phyloP scores from a whole-genome alignment of 2,329 filamentous ascomycete species.

The Rugonectria rugulosa region DNA sequence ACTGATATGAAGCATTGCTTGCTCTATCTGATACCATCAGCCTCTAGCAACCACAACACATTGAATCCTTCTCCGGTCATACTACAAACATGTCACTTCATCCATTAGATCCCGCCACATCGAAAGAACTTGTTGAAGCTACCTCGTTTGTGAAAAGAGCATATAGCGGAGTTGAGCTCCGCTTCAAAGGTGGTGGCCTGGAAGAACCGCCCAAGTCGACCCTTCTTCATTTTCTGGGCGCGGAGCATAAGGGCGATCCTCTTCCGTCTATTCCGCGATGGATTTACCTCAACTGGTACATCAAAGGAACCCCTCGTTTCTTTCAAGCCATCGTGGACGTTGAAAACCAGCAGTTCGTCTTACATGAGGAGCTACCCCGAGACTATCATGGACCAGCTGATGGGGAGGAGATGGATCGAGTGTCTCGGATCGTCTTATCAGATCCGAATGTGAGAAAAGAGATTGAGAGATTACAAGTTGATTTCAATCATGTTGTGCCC shows the following conservation, averaged over 20 bases:
- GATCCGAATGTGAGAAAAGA: conserved; percentile 16
- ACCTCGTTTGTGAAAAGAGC: conserved; percentile 18
- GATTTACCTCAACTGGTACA: conserved; percentile 24
- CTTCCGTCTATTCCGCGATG: conserved; percentile 12
- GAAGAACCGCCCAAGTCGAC: conserved; percentile 21
- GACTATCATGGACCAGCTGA: conserved; percentile 25
- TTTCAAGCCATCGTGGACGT: conserved; percentile 25
- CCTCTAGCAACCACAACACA: no score
- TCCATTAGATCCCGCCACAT: conserved; percentile 22
- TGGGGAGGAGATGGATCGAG: conserved; percentile 16
- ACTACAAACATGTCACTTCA: not conserved
- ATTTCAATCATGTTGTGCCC: conserved; percentile 15
- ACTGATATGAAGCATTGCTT: no score
- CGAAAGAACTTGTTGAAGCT: conserved; percentile 17
- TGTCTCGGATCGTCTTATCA: conserved; percentile 10
- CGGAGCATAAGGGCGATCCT: conserved; percentile 14
- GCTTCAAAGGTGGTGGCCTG: conserved; percentile 23
- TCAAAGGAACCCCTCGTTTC: conserved; percentile 18
- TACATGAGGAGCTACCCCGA: conserved; percentile 21
- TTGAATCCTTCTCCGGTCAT: no score
- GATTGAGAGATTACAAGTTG: conserved; percentile 9
- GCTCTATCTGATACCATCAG: no score
- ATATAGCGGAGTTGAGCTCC: conserved; percentile 14
- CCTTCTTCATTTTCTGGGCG: conserved; percentile 11
- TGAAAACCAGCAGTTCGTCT: conserved; percentile 9